A percentile compares a stretch with the other conserved stretches of the same genome.
Conservation (phyloP, 805 yeast genomes). For the Sungouiella thailandica region DNA sequence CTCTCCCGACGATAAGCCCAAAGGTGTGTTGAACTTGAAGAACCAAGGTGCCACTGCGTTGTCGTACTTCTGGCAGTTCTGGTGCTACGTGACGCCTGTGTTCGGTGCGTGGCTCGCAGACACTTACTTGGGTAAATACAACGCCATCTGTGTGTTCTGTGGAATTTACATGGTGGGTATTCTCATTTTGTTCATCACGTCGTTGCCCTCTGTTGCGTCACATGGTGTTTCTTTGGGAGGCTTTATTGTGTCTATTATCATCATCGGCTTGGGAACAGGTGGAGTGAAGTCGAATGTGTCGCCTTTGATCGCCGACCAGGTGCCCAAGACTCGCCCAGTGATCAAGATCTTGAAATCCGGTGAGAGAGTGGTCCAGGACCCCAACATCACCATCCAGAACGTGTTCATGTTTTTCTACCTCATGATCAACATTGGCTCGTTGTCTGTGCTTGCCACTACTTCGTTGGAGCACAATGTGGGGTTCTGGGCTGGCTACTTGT, state of each 20-base stretch:
- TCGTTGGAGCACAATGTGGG: conserved; percentile 9
- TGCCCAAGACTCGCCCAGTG: conserved; percentile 1
- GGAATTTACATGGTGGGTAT: conserved; percentile 1
- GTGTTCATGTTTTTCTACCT: conserved; percentile 12
- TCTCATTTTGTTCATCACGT: not conserved
- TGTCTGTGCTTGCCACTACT: conserved; percentile 5
- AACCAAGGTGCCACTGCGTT: conserved; percentile 10
- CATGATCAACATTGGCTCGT: conserved; percentile 13
- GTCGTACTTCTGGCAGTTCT: conserved; percentile 12
- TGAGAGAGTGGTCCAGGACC: conserved; percentile 10
- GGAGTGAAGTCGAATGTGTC: conserved; percentile 2
- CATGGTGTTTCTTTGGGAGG: not conserved
- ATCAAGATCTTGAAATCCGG: conserved; percentile 1
- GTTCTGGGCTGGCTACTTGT: conserved; percentile 13
- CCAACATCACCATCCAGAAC: conserved; percentile 11
- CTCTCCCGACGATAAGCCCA: conserved; percentile 9
- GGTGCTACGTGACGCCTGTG: conserved; percentile 11
- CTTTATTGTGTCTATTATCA: not conserved
- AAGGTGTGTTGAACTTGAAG: conserved; percentile 7
- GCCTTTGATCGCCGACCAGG: conserved; percentile 3
- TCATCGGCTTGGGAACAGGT: conserved; percentile 1
- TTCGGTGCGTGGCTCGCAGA: conserved; percentile 10
- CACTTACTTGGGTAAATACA: conserved; percentile 1
- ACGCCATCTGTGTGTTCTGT: not conserved
- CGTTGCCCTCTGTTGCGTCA: not conserved